These are phyloP conservation scores for Fusarium mundagurra DNA, from an alignment of 2,329 filamentous ascomycete species.

Conservation along the genomic window DNA sequence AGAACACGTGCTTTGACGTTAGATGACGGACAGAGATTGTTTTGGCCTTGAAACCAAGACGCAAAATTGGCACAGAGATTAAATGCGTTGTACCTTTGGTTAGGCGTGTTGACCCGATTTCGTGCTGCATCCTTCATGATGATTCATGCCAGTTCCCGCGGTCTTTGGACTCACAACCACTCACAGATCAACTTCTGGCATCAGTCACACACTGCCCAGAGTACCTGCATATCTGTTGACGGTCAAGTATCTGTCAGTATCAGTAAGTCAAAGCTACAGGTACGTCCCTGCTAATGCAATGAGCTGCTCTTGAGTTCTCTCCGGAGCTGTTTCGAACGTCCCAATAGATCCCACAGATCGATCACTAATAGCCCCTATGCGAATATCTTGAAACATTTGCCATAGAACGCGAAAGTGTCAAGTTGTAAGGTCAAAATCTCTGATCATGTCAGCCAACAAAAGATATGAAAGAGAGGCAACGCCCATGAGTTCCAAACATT, in stretches of 20 bases:
- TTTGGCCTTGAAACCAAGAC: background rate
- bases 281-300: background rate
- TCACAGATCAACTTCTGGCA: background rate
- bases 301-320: background rate
- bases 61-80: background rate
- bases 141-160: conserved; percentile 23
- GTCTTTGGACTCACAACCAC: background rate
- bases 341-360: background rate
- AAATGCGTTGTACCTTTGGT: conserved; percentile 1
- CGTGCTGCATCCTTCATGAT: background rate
- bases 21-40: background rate
- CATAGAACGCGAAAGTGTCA: background rate
- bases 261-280: background rate
- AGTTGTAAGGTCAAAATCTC: background rate
- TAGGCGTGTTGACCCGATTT: background rate
- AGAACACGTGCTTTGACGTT: background rate
- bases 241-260: background rate
- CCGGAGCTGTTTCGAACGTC: conserved; percentile 10
- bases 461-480: conserved; percentile 1
- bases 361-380: background rate
- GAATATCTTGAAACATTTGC: background rate
- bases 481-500: background rate
- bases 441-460: background rate
- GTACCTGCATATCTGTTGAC: background rate
- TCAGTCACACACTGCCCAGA: background rate